These are phyloP conservation scores for Trichoderma atrobrunneum DNA, from an alignment of 2,329 filamentous ascomycete species.

Conservation along the genomic window DNA sequence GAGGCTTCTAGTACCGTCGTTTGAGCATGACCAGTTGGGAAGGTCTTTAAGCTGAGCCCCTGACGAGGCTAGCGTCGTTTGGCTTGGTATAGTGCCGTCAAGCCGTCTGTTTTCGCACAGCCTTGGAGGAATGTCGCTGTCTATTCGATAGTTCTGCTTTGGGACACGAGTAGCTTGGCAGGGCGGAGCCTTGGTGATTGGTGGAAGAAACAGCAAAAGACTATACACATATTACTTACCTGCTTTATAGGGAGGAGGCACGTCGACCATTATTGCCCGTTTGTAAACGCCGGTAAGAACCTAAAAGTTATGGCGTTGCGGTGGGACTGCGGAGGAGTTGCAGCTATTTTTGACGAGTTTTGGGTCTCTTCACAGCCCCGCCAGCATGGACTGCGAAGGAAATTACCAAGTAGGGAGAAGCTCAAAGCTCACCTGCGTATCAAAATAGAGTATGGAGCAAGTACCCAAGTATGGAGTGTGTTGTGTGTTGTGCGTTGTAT, in stretches of 20 bases:
- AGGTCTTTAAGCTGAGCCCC: slow-evolving; percentile 1
- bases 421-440: background rate
- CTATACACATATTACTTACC: background rate
- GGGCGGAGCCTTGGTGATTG: background rate
- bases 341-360: background rate
- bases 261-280: background rate
- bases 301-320: background rate
- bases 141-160: background rate
- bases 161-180: background rate
- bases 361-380: background rate
- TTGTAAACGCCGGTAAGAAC: background rate
- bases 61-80: slow-evolving; percentile 1
- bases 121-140: background rate
- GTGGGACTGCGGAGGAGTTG: background rate
- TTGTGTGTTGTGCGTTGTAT: background rate
- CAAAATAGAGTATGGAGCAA: background rate
- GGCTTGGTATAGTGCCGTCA: background rate
- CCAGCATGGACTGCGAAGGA: background rate
- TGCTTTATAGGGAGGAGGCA: slow-evolving; percentile 2
- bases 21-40: slow-evolving; percentile 10
- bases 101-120: background rate
- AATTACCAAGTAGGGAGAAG: background rate
- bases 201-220: slow-evolving; percentile 6
- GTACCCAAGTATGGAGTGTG: background rate
- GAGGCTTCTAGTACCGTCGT: background rate